Percentiles rank a stretch among this genome's conserved stretches.
phyloP scores from a whole-genome alignment of 1,284 basidiomycete genomes.

The Trichosporon asahii region DNA sequence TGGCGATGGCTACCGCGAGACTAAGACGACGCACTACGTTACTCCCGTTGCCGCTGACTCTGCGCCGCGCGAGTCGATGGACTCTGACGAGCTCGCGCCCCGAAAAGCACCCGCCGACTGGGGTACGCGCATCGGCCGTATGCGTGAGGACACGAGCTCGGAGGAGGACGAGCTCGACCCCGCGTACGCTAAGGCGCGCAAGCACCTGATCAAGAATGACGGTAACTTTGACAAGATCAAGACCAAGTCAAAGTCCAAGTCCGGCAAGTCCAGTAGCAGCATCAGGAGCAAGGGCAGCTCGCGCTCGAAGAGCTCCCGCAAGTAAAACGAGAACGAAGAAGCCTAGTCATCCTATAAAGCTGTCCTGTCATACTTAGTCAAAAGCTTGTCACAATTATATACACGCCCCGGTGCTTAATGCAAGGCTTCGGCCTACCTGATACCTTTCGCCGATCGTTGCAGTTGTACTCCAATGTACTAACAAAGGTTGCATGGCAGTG shows the following conservation, averaged over 20 bases:
- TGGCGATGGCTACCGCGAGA: constrained; percentile 9
- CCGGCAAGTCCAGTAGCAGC: constrained; percentile 13
- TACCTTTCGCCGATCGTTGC: neutral
- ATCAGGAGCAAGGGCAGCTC: constrained; percentile 21
- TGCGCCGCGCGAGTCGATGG: constrained; percentile 11
- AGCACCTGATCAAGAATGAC: constrained; percentile 14
- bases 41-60: constrained; percentile 7
- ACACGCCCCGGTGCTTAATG: constrained; percentile 3
- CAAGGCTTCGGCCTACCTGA: neutral
- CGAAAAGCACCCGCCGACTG: constrained; percentile 26
- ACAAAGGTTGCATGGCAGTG: neutral
- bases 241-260: constrained; percentile 9
- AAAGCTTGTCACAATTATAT: neutral
- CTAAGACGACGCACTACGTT: constrained; percentile 1
- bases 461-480: neutral
- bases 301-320: constrained; percentile 7
- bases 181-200: constrained; percentile 37
- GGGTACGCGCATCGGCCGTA: constrained; percentile 44
- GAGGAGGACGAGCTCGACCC: constrained; percentile 40
- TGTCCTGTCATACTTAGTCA: neutral
- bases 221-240: constrained; percentile 1
- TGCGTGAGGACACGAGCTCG: constrained; percentile 44
- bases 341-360: neutral
- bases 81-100: constrained; percentile 11
- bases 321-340: neutral